A percentile compares a stretch with the other conserved stretches of the same genome.
Evolutionary conservation across 495 filamentous ascomycete species (phyloP).

Genomic region (Pseudevernia furfuracea): DNA sequence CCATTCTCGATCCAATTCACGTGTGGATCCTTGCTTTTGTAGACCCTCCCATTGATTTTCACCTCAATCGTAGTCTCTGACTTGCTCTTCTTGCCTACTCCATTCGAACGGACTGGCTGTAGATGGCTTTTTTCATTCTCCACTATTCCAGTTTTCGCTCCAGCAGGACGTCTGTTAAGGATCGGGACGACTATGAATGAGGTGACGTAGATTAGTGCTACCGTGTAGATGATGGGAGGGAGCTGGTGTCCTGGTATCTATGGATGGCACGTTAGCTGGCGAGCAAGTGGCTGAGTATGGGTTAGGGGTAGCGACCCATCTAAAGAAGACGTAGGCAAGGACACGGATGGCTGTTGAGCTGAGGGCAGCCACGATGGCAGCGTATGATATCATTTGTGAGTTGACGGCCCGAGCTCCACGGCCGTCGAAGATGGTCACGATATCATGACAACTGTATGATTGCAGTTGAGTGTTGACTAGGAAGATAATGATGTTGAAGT

Average conservation of each 20-base stretch:
- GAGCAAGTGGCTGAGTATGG: conserved; percentile 19
- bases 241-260: conserved; percentile 59
- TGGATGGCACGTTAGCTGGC: conserved; percentile 21
- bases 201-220: conserved; percentile 65
- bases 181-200: conserved; percentile 43
- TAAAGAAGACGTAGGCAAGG: conserved; percentile 63
- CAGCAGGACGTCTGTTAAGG: background rate
- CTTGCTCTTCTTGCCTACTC: conserved; percentile 14
- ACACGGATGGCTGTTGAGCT: conserved; percentile 59
- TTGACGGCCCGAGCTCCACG: background rate
- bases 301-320: conserved; percentile 58
- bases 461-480: background rate
- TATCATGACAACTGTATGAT: background rate
- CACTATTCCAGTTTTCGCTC: background rate
- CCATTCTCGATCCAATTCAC: conserved; percentile 15
- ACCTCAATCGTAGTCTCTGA: conserved; percentile 7
- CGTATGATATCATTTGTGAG: background rate
- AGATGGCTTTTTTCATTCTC: background rate
- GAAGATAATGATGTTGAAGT: background rate
- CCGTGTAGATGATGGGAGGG: conserved; percentile 58
- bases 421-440: background rate
- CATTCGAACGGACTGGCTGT: background rate
- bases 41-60: conserved; percentile 32
- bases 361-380: conserved; percentile 23
- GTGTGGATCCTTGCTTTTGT: conserved; percentile 28